phyloP scores from a whole-genome alignment of 371 early-diverging fungal genomes.

The Rhizoclosmatium hyalinum region DNA sequence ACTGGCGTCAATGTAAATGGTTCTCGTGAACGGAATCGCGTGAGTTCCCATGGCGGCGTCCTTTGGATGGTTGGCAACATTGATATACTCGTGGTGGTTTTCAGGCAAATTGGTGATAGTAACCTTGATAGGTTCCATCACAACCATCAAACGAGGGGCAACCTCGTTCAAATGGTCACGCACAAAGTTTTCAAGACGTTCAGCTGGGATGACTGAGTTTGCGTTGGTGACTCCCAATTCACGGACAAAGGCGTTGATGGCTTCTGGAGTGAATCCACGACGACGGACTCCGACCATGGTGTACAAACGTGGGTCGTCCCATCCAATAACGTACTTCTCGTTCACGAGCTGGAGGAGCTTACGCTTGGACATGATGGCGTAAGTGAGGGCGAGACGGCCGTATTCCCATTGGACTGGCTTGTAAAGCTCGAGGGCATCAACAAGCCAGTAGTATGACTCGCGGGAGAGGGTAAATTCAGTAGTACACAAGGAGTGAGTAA shows the following conservation, averaged over 20 bases:
- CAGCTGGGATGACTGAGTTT: constrained; percentile 88
- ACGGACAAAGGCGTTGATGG: constrained; percentile 98
- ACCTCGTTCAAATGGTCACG: constrained; percentile 93
- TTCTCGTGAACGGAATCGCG: constrained; percentile 84
- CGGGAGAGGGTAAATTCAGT: constrained; percentile 96
- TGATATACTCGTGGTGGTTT: constrained; percentile 73
- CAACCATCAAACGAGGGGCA: constrained; percentile 91
- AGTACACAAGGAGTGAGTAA: constrained; percentile 99
- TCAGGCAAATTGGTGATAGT: constrained; percentile 86
- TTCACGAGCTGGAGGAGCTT: constrained; percentile 99
- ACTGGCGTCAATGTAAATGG: constrained; percentile 90
- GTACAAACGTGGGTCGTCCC: constrained; percentile 99
- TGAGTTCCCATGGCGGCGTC: constrained; percentile 84
- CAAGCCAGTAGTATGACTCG: constrained; percentile 99
- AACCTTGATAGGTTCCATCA: constrained; percentile 89
- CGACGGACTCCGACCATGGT: constrained; percentile 97
- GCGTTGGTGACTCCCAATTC: constrained; percentile 94
- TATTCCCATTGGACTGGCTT: constrained; percentile 99
- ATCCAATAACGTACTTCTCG: constrained; percentile 87
- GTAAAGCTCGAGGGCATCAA: constrained; percentile 97
- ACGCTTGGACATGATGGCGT: constrained; percentile 98
- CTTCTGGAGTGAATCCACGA: constrained; percentile 97
- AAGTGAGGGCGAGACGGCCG: constrained; percentile 95
- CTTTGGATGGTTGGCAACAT: constrained; percentile 87
- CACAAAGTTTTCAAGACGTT: constrained; percentile 93